Evolutionary conservation across 495 filamentous ascomycete species (phyloP).

Genomic region (Aspergillus hancockii): DNA sequence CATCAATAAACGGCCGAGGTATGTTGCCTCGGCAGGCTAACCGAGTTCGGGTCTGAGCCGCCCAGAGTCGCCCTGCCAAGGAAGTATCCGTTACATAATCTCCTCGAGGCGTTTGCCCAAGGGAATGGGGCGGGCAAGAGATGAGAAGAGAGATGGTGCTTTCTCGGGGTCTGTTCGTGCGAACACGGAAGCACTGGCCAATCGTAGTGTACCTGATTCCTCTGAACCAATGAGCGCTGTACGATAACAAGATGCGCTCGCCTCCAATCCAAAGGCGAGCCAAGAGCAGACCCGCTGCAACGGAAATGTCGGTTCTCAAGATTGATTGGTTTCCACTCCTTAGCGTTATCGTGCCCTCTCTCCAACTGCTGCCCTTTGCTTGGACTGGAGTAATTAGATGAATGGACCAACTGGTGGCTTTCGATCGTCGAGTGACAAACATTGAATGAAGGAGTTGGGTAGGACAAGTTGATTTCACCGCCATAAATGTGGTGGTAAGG

Average conservation of each 20-base stretch:
- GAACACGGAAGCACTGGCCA: constrained; percentile 15
- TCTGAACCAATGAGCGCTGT: constrained; percentile 13
- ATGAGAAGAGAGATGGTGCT: not conserved
- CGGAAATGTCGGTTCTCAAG: constrained; percentile 18
- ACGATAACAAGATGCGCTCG: constrained; percentile 22
- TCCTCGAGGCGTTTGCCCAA: constrained; percentile 12
- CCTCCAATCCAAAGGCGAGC: constrained; percentile 21
- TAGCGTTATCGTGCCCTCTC: not conserved
- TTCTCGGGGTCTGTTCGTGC: constrained; percentile 26
- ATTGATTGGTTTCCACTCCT: constrained; percentile 21
- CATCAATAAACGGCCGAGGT: constrained; percentile 13
- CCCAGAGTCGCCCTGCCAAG: too few species aligned
- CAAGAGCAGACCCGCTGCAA: constrained; percentile 7
- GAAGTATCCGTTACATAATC: constrained; percentile 15
- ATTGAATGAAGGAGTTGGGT: too few species aligned
- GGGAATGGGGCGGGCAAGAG: too few species aligned
- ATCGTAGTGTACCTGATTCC: constrained; percentile 7
- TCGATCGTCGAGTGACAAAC: too few species aligned
- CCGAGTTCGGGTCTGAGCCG: not conserved
- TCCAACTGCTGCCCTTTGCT: not conserved
- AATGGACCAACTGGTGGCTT: not conserved
- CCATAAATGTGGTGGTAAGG: not conserved
- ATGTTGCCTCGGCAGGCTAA: not conserved
- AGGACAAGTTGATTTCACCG: not conserved
- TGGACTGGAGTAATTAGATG: not conserved